These are phyloP conservation scores for Sporothrix brasiliensis DNA, from an alignment of 2,329 filamentous ascomycete genomes.

Conservation along the genomic window DNA sequence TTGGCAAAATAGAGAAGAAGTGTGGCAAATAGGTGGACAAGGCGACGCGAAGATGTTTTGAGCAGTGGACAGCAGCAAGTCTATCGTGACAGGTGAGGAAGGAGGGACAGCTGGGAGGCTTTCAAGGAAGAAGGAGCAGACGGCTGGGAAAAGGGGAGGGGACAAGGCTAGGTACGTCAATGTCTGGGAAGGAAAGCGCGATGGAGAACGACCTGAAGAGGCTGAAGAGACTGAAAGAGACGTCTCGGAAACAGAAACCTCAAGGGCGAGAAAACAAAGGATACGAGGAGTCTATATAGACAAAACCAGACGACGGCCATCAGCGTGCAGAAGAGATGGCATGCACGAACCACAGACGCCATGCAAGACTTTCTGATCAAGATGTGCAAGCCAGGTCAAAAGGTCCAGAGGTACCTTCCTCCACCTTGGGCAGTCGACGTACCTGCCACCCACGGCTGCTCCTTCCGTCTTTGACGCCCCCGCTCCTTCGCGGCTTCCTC, in stretches of 20 bases:
- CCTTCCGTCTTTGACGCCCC: background rate
- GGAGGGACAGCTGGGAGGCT: background rate
- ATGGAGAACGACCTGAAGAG: background rate
- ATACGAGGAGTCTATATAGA: background rate
- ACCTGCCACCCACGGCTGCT: background rate
- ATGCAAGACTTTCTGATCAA: background rate
- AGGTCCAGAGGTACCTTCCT: constrained; percentile 6
- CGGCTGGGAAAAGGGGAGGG: background rate
- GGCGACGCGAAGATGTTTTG: background rate
- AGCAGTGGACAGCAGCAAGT: background rate
- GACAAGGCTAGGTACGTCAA: background rate
- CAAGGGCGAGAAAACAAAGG: background rate
- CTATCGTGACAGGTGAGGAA: background rate
- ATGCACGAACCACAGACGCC: background rate
- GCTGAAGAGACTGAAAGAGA: background rate
- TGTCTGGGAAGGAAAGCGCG: background rate
- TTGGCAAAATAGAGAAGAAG: background rate
- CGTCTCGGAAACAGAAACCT: background rate
- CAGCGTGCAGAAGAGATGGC: background rate
- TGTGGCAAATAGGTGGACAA: background rate
- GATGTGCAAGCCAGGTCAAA: background rate
- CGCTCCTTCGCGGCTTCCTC: background rate
- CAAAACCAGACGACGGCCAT: background rate
- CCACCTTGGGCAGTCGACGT: background rate
- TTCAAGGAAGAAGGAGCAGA: background rate